phyloP scores from a whole-genome alignment of 2,329 filamentous ascomycete genomes.

The Talaromyces sp. region DNA sequence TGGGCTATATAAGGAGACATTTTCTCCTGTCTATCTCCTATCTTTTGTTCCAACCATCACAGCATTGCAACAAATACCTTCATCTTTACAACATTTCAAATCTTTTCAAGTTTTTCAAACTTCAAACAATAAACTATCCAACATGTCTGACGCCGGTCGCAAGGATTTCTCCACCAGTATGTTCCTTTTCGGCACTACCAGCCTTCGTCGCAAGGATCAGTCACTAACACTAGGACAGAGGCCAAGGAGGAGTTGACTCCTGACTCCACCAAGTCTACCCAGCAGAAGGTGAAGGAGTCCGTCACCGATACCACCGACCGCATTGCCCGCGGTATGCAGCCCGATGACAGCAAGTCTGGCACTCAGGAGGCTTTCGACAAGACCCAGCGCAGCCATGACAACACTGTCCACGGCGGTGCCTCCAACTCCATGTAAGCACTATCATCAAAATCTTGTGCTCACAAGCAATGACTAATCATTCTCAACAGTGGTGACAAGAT shows the following conservation, averaged over 20 bases:
- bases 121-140: slow-evolving; percentile 31
- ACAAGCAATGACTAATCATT: background rate
- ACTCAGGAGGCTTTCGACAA: slow-evolving; percentile 53
- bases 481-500: slow-evolving; percentile 40
- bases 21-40: background rate
- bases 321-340: slow-evolving; percentile 48
- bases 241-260: slow-evolving; percentile 56
- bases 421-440: slow-evolving; percentile 39
- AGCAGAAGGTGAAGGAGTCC: slow-evolving; percentile 57
- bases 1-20: background rate
- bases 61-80: background rate
- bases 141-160: slow-evolving; percentile 61
- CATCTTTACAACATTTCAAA: background rate
- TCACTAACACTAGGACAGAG: slow-evolving; percentile 37
- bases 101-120: background rate
- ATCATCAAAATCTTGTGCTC: background rate
- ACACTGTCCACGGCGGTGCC: slow-evolving; percentile 37
- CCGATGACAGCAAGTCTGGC: slow-evolving; percentile 55
- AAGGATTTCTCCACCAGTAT: slow-evolving; percentile 57
- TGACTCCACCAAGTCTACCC: slow-evolving; percentile 59
- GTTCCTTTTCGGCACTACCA: slow-evolving; percentile 18
- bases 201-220: background rate
- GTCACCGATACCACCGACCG: slow-evolving; percentile 57
- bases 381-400: slow-evolving; percentile 45
- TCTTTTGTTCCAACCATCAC: background rate